Base-by-base conservation (phyloP, 2,329 filamentous ascomycete genomes). In the Paradendryphiella salina region DNA sequence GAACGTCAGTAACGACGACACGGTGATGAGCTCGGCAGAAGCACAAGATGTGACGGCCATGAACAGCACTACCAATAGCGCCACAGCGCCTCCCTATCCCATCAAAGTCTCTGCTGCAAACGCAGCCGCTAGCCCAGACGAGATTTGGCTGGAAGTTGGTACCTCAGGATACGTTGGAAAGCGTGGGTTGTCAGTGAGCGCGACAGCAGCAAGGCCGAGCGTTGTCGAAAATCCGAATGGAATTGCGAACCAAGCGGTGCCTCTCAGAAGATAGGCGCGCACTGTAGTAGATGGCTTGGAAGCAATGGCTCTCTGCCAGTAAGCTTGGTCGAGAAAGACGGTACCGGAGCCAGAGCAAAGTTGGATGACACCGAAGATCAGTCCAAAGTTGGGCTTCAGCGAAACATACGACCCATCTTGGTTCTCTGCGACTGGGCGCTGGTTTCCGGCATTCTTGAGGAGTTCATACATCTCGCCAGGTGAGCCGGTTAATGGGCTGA, bases 181-280 rank as follows among this genome's bases (percentile, higher is more conserved):
- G 3, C 57, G 59, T 1, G 75, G 75, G 20, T 73, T 72, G 45
- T 73, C 64, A 3, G 71, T 75, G n/a, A 79, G 66, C 5, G 76
- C 78, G 1, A 74, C 74, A 0, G 75, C 76, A 13, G 72, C 69
- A 2, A 80, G 69, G 10, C 78, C 77, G 46, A 80, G 64, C 1
- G 76, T 77, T 1, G 78, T 79, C 1, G 76, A 73, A 55, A 77
- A 75, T 2, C 73, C 72, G 40, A 77, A 79, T 0, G 77, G 77
- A 14, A 80, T 77, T 4, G 75, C 77, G 51, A 79, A 79, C 73
- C 77, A 79, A 3, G 76, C 76, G 5, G 80, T 60, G 0, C 77
- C 76, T 14, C 75, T 77, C 3, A 80, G 65, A 4, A 71, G 61
- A 37, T 71, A 71, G 0, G 63, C 65, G 15, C 52, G 57, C 3